These are phyloP conservation scores for Daldinia sp. DNA, from an alignment of 2,329 filamentous ascomycete species.

Conservation along the genomic window DNA sequence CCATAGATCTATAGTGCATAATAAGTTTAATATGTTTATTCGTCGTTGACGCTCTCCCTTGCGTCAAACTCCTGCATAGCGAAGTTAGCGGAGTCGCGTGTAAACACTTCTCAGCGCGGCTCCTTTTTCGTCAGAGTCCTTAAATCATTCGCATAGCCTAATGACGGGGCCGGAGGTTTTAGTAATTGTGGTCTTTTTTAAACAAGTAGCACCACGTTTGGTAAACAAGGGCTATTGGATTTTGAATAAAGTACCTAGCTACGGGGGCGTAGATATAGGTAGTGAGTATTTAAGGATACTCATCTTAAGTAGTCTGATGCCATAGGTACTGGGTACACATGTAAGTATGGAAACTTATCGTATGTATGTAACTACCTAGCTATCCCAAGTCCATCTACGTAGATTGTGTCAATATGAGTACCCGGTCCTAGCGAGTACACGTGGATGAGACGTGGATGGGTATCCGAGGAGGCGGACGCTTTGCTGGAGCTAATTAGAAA, in stretches of 20 bases:
- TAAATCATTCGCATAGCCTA: slow-evolving; percentile 25
- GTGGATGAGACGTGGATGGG: not conserved
- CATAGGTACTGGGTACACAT: not conserved
- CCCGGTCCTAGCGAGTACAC: slow-evolving; percentile 9
- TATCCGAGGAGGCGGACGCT: not conserved
- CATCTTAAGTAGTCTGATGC: slow-evolving; percentile 16
- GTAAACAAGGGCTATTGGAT: not conserved
- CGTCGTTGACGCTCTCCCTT: not conserved
- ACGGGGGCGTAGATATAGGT: slow-evolving; percentile 6
- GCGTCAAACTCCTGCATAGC: not conserved
- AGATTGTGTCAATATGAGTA: slow-evolving; percentile 14
- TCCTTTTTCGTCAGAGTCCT: slow-evolving; percentile 14
- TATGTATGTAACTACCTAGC: not conserved
- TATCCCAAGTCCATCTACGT: not conserved
- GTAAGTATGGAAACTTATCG: not conserved
- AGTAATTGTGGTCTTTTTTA: slow-evolving; percentile 14
- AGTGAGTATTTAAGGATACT: slow-evolving; percentile 5
- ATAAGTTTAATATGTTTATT: slow-evolving; percentile 1
- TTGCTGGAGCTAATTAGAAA: not conserved
- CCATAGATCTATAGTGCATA: not conserved
- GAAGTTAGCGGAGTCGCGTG: not conserved
- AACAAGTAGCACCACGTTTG: slow-evolving; percentile 1
- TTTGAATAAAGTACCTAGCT: not conserved
- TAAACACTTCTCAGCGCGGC: slow-evolving; percentile 13
- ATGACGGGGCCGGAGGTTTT: slow-evolving; percentile 5